Conservation (phyloP, 208 protist genomes). For the Crithidia bombi region DNA sequence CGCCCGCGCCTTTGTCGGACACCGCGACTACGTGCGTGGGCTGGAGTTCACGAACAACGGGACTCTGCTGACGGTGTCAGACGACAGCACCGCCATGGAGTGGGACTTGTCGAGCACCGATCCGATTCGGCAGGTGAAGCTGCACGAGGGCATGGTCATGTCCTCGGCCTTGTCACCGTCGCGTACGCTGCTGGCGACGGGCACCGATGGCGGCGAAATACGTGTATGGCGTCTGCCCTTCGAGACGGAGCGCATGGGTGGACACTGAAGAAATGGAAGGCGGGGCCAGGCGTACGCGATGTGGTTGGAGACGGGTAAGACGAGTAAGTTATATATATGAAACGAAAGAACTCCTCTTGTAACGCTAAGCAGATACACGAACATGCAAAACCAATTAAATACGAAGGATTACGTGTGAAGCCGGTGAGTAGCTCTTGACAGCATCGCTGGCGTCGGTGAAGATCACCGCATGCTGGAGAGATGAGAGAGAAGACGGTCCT, state of each 20-base stretch:
- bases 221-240: slow-evolving; percentile 78
- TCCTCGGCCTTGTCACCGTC: slow-evolving; percentile 55
- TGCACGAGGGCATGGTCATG: slow-evolving; percentile 85
- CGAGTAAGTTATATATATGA: not conserved
- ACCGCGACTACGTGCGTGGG: slow-evolving; percentile 86
- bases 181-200: slow-evolving; percentile 63
- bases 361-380: not conserved
- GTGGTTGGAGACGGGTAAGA: not conserved
- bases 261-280: not conserved
- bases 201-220: slow-evolving; percentile 77
- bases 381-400: not conserved
- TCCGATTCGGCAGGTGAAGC: slow-evolving; percentile 68
- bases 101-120: slow-evolving; percentile 54
- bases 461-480: too few species aligned
- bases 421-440: too few species aligned
- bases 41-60: slow-evolving; percentile 61
- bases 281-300: not conserved
- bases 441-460: too few species aligned
- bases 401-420: too few species aligned
- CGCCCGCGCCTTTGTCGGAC: slow-evolving; percentile 56
- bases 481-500: too few species aligned
- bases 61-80: slow-evolving; percentile 79
- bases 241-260: slow-evolving; percentile 52
- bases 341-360: too few species aligned
- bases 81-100: slow-evolving; percentile 84